These are phyloP conservation scores for Mortierella sp. DNA, from an alignment of 371 early-diverging fungal species.

Conservation along the genomic window DNA sequence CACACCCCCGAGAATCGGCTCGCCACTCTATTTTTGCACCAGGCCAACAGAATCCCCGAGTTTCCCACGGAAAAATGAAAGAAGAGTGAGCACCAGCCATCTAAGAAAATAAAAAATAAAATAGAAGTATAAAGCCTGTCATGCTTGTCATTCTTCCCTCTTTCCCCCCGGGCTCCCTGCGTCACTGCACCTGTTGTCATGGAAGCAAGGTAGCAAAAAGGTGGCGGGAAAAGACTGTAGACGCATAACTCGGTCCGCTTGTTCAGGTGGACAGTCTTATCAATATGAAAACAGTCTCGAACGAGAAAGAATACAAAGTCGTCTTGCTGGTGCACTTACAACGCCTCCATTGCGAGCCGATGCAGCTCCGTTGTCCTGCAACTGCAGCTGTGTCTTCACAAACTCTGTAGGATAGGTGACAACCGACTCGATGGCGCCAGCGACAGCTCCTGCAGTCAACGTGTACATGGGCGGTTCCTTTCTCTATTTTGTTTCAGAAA, in stretches of 20 bases:
- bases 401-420: constrained; percentile 95
- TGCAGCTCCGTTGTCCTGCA: constrained; percentile 71
- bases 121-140: background rate
- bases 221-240: background rate
- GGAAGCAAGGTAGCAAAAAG: background rate
- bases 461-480: constrained; percentile 65
- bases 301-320: background rate
- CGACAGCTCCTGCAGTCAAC: constrained; percentile 85
- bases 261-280: background rate
- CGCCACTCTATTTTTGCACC: background rate
- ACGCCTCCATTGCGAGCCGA: constrained; percentile 42
- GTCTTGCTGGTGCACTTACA: constrained; percentile 20
- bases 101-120: background rate
- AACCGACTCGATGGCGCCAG: constrained; percentile 91
- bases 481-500: constrained; percentile 17
- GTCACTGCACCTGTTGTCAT: background rate
- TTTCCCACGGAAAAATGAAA: constrained; percentile 9
- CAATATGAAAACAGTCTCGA: background rate
- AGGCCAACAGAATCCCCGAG: background rate
- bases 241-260: background rate
- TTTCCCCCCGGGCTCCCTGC: background rate
- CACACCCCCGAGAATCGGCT: background rate
- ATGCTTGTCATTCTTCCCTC: background rate
- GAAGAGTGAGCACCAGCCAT: background rate
- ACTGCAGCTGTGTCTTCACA: constrained; percentile 94